A percentile compares a stretch with the other conserved stretches of the same genome.
These are phyloP conservation scores for Pleurotus citrinopileatus DNA, from an alignment of 768 basidiomycete species.

Conservation along the genomic window DNA sequence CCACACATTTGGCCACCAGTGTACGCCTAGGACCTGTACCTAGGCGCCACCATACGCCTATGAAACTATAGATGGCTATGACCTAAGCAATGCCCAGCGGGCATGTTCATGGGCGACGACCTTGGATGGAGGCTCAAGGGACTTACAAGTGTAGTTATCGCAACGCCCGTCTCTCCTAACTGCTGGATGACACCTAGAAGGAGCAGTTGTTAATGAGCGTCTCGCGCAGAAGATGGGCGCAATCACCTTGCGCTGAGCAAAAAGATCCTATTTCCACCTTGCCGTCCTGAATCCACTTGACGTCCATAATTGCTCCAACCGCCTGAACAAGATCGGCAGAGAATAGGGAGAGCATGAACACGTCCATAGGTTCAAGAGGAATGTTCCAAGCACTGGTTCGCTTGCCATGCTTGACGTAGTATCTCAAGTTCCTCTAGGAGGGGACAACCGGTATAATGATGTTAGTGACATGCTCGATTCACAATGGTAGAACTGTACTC, in stretches of 20 bases:
- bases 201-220: background rate
- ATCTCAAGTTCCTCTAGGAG: slow-evolving; percentile 6
- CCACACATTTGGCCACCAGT: slow-evolving; percentile 15
- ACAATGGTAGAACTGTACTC: background rate
- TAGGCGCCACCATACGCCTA: slow-evolving; percentile 10
- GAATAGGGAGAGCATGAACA: slow-evolving; percentile 9
- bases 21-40: slow-evolving; percentile 3
- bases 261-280: slow-evolving; percentile 1
- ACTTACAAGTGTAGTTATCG: slow-evolving; percentile 12
- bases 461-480: background rate
- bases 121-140: background rate
- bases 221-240: background rate
- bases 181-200: slow-evolving; percentile 4
- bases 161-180: slow-evolving; percentile 9
- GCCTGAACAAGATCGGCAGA: slow-evolving; percentile 8
- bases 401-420: background rate
- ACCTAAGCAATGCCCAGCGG: background rate
- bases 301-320: slow-evolving; percentile 1
- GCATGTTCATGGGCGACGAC: background rate
- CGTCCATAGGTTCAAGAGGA: background rate
- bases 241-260: slow-evolving; percentile 10
- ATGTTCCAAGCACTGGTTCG: background rate
- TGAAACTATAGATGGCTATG: slow-evolving; percentile 10
- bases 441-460: too few species aligned
- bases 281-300: slow-evolving; percentile 9